phyloP scores from a whole-genome alignment of 768 basidiomycete species.

The Lanmaoa rubissima region DNA sequence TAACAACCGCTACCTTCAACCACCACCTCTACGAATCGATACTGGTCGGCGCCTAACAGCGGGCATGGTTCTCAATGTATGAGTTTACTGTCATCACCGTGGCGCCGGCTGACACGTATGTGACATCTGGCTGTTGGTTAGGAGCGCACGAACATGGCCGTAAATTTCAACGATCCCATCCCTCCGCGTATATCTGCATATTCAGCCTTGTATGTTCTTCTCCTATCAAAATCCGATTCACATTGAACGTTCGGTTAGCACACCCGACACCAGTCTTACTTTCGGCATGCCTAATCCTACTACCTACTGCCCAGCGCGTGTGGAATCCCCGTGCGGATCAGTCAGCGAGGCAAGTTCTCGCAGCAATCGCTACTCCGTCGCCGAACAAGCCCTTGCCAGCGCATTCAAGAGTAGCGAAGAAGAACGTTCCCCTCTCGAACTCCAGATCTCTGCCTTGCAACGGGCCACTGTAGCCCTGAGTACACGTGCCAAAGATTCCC shows the following conservation, averaged over 20 bases:
- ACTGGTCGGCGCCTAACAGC: constrained; percentile 2
- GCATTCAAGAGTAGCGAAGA: constrained; percentile 34
- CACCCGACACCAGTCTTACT: constrained; percentile 17
- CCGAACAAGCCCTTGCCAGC: constrained; percentile 42
- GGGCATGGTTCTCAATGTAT: constrained; percentile 12
- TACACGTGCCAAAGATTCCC: constrained; percentile 45
- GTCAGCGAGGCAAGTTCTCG: constrained; percentile 28
- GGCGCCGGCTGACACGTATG: not conserved
- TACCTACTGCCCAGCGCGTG: constrained; percentile 1
- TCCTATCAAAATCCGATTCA: constrained; percentile 11
- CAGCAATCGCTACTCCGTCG: constrained; percentile 42
- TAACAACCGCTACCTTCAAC: constrained; percentile 6
- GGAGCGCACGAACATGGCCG: constrained; percentile 23
- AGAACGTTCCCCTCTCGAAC: constrained; percentile 40
- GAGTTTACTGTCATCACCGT: not conserved
- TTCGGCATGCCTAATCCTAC: constrained; percentile 19
- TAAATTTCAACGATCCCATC: constrained; percentile 2
- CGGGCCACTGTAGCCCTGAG: constrained; percentile 43
- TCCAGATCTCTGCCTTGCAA: constrained; percentile 48
- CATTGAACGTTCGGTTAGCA: constrained; percentile 21
- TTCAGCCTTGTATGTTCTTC: constrained; percentile 19
- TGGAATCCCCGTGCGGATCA: constrained; percentile 29
- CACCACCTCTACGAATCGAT: constrained; percentile 16
- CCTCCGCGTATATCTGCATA: constrained; percentile 2
- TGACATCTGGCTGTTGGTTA: constrained; percentile 7